Percentiles rank a stretch among this genome's conserved stretches.
phyloP scores from a whole-genome alignment of 768 basidiomycete species.

The Amanita rimosa region DNA sequence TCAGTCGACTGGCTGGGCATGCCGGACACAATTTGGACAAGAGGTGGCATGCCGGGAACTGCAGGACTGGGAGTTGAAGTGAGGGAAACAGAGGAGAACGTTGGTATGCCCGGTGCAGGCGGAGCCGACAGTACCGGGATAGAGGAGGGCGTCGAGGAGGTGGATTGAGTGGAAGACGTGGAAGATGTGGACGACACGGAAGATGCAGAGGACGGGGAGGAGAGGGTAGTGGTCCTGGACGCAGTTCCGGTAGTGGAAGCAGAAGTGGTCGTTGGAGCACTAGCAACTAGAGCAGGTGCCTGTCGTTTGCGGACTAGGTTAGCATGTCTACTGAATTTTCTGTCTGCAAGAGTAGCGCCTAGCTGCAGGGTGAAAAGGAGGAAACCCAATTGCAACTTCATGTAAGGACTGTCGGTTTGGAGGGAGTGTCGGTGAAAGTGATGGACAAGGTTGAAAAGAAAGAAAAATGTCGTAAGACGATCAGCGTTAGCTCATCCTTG shows the following conservation, averaged over 20 bases:
- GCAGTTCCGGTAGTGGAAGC: neutral
- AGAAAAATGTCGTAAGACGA: neutral
- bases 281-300: constrained; percentile 1
- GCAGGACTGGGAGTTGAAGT: constrained; percentile 2
- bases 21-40: constrained; percentile 2
- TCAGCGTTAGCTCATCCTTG: too few relatives aligned
- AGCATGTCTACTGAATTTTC: constrained; percentile 22
- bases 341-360: constrained; percentile 24
- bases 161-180: constrained; percentile 8
- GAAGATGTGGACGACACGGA: constrained; percentile 1
- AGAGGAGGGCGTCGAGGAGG: neutral
- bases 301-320: constrained; percentile 30
- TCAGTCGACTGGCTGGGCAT: constrained; percentile 2
- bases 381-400: constrained; percentile 34
- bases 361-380: constrained; percentile 33
- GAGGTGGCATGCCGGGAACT: neutral
- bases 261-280: neutral
- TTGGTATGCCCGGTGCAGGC: neutral
- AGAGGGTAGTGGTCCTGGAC: neutral
- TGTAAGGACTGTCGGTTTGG: constrained; percentile 19
- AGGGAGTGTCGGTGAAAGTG: constrained; percentile 9
- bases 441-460: constrained; percentile 9
- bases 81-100: neutral
- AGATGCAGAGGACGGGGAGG: neutral
- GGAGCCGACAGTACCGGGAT: neutral